Base-by-base conservation (phyloP, 805 yeast species). In the Starmera caribaea region DNA sequence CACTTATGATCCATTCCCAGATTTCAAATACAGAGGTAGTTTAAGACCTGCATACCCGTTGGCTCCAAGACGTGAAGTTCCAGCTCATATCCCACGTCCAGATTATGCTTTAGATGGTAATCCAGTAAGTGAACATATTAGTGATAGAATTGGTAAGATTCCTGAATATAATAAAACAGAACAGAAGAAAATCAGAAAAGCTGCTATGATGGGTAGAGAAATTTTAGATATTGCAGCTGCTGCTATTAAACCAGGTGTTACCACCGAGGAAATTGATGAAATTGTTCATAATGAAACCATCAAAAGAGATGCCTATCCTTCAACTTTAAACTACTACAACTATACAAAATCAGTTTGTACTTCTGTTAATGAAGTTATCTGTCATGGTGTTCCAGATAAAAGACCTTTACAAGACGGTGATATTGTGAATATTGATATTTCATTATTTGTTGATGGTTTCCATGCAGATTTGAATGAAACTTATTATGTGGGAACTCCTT, bases 391-490 rank as follows among this genome's bases (percentile, higher is more conserved):
- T 43, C 98, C 98, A 24, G 98, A 92, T 62, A 73, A 84, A 64
- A 74, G 89, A 40, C 79, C 79, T 29, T 71, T 92, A 46, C 65
- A 85, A 59, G 97, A 90, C 49, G 98, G 98, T 43, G 98, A 92
- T 58, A 90, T 92, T 49, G 74, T 92, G 44, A 92, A 92, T 57
- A 66, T 92, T 47, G 98, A 92, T 59, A 85, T 92, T 37, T 74
- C 96, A 4, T 61, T 92, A 39, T 92, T 74, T 65, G 76, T 82
- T 61, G 74, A 83, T 48, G 98, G 98, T 2, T 77, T 78, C 65
- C 97, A 92, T 64, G 81, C 96, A 8, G 98, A 92, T 62, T 68
- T 92, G 58, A 92, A 92, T 61, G 97, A 92, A 63, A 92, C 98
- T 0, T 92, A 89, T 61, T 92, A 92, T 55, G 95, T 92, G 26